Base-by-base conservation (phyloP, 331 rosid species). In the Erythrophleum ivorense region DNA sequence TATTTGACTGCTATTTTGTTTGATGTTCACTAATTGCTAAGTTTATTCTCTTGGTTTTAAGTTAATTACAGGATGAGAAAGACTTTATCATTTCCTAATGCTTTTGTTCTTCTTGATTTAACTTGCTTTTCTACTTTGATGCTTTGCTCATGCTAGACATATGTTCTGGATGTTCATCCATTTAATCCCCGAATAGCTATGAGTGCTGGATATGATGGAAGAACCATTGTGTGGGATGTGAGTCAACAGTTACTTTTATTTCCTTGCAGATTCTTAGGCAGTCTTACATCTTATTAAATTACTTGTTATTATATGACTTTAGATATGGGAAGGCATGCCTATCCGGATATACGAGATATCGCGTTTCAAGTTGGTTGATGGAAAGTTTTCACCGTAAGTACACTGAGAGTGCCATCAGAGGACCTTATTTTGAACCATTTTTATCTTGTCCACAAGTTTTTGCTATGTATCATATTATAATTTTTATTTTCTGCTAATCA, bases 131-230 rank as follows among this genome's bases (percentile, higher is more conserved):
- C 54, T 74, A 59, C 36, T 77, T 70, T 78, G 73, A 50, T 59
- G 29, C 29, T 76, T 83, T 80, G 78, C 73, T 77, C 38, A 54
- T 87, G 86, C 58, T 85, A 96, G 99, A 96, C 99, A 13, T 96
- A 96, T 84, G 99, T 96, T 82, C 92, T 96, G 77, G 99, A 96
- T 91, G 99, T 94, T 84, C 99, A 96, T 87, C 99, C 99, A 65
- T 94, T 94, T 84, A 96, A 96, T 83, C 99, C 99, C 29, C 92
- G 99, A 87, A 90, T 96, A 79, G 99, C 98, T 73, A 96, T 96
- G 99, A 96, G 99, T 86, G 98, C 99, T 83, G 99, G 99, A 81
- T 96, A 96, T 78, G 99, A 96, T 74, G 99, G 99, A 82, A 90
- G 85, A 86, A 96, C 97, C 78, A 94, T 96, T 80, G 94, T 96